Conservation (phyloP, 495 filamentous ascomycete species). For the Podospora tetraspora region DNA sequence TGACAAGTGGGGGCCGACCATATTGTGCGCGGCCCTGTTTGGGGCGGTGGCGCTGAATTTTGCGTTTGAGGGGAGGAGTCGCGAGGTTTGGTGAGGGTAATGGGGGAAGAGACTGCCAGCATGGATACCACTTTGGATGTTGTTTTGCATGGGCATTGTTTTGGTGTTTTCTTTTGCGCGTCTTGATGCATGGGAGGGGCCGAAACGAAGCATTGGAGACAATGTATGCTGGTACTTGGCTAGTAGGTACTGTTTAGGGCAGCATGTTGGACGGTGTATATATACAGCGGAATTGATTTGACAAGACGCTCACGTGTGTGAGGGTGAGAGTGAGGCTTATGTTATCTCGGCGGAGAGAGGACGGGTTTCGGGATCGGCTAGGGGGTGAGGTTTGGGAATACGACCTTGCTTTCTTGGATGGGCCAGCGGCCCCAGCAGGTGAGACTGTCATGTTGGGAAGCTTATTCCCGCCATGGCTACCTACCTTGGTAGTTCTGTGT, state of each 20-base stretch:
- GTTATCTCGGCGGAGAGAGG: too few species aligned
- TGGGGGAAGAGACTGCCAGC: not conserved
- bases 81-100: slow-evolving; percentile 34
- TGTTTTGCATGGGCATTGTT: slow-evolving; percentile 3
- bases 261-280: not conserved
- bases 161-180: not conserved
- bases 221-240: not conserved
- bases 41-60: slow-evolving; percentile 73
- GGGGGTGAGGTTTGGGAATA: too few species aligned
- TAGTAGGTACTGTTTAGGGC: not conserved
- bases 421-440: too few species aligned
- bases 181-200: not conserved
- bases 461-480: too few species aligned
- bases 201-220: not conserved
- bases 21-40: slow-evolving; percentile 71
- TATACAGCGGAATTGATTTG: not conserved
- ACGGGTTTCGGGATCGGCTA: too few species aligned
- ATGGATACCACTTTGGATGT: not conserved
- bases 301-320: not conserved
- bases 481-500: too few species aligned
- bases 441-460: too few species aligned
- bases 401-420: too few species aligned
- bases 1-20: slow-evolving; percentile 77
- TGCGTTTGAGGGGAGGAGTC: slow-evolving; percentile 50
- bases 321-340: not conserved